phyloP scores from a whole-genome alignment of 768 basidiomycete genomes.

The Xerocomellus dryophilus region DNA sequence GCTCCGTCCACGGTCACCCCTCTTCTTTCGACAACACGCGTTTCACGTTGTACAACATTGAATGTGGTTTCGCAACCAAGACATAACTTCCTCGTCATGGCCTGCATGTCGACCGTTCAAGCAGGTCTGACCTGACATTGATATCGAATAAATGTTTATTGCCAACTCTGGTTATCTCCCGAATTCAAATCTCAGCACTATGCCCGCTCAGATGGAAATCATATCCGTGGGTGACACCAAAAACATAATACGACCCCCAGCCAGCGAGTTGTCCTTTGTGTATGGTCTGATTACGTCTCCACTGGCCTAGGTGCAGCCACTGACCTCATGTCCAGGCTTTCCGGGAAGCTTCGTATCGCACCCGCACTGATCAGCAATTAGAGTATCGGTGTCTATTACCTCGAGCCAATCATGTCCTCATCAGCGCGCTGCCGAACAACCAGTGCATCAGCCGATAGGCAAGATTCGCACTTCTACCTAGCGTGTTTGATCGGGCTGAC shows the following conservation, averaged over 20 bases:
- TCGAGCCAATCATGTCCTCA: background rate
- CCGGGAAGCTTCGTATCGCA: background rate
- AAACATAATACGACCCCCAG: background rate
- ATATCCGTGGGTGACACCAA: background rate
- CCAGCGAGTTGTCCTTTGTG: background rate
- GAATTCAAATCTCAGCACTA: slow-evolving; percentile 1
- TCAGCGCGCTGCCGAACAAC: background rate
- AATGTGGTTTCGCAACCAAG: background rate
- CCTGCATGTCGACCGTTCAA: background rate
- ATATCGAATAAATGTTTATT: background rate
- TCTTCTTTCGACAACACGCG: background rate
- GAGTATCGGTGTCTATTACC: slow-evolving; percentile 3
- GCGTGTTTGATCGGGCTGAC: background rate
- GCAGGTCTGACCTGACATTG: background rate
- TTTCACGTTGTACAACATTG: background rate
- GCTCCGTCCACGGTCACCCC: background rate
- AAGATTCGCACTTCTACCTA: background rate
- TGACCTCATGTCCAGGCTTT: background rate
- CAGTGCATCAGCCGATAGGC: background rate
- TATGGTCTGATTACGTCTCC: background rate
- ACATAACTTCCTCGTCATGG: background rate
- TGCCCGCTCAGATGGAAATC: background rate
- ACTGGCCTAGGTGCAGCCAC: background rate
- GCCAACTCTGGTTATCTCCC: background rate
- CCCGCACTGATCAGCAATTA: background rate